phyloP scores from a whole-genome alignment of 169 alveolate species.

The Babesia sp. region DNA sequence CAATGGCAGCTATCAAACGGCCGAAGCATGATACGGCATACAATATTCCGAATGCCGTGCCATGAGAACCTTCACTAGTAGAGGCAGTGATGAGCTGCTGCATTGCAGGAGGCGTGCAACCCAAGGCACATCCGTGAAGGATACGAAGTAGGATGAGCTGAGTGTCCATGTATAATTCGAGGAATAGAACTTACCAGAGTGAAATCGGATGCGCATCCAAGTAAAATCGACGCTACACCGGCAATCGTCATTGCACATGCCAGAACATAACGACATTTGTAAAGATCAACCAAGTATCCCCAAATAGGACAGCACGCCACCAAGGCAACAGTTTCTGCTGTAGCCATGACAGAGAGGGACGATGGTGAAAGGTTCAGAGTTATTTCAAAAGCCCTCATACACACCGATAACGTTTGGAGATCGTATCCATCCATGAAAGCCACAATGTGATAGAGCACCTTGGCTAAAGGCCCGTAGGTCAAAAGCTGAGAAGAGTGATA shows the following conservation, averaged over 20 bases:
- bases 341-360: constrained; percentile 78
- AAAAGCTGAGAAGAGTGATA: neutral
- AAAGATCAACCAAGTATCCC: constrained; percentile 87
- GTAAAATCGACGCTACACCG: constrained; percentile 82
- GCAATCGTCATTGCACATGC: constrained; percentile 84
- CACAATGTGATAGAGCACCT: neutral
- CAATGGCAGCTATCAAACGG: constrained; percentile 24
- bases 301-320: constrained; percentile 85
- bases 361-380: constrained; percentile 83
- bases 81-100: constrained; percentile 45
- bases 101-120: constrained; percentile 42
- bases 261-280: constrained; percentile 81
- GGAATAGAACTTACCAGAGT: constrained; percentile 21
- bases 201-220: constrained; percentile 63
- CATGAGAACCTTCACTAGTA: neutral
- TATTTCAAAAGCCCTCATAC: constrained; percentile 85
- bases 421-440: constrained; percentile 20
- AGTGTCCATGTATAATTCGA: neutral
- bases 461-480: neutral
- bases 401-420: constrained; percentile 15
- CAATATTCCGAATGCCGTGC: constrained; percentile 40
- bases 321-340: constrained; percentile 83
- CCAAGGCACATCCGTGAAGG: constrained; percentile 47
- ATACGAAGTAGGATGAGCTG: constrained; percentile 49
- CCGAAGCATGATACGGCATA: constrained; percentile 48